Percentiles rank a stretch among this genome's conserved stretches.
phyloP scores from a whole-genome alignment of 208 protist species.

The Leishmania amazonensis region DNA sequence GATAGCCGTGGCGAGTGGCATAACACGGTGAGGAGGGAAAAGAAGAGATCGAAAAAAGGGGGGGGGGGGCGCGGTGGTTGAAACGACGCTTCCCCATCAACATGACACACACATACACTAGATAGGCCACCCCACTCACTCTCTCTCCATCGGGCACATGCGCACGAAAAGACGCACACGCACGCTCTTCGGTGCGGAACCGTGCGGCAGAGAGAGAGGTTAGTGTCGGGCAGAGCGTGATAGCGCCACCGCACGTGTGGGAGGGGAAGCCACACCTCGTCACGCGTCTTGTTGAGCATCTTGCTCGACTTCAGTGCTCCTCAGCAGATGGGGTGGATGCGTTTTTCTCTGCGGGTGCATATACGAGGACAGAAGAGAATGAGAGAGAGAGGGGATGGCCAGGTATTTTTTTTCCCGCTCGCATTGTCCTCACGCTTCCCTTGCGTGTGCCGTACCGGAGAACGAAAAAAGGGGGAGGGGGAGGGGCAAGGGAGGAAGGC shows the following conservation, averaged over 20 bases:
- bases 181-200: no score
- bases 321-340: neutral
- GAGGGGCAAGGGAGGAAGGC: neutral
- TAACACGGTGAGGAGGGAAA: neutral
- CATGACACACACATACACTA: neutral
- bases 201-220: neutral
- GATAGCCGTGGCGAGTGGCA: neutral
- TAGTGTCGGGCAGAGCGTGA: neutral
- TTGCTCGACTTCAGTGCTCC: neutral
- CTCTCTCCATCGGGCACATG: neutral
- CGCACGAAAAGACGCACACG: neutral
- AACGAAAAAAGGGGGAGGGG: neutral
- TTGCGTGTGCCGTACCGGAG: neutral
- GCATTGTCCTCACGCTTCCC: neutral
- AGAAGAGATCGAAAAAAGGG: neutral
- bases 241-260: neutral
- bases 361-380: neutral
- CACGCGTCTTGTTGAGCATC: neutral
- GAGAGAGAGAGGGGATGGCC: neutral
- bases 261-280: no score
- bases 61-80: neutral
- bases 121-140: neutral
- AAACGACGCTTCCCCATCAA: neutral
- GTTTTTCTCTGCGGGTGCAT: neutral
- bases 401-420: neutral